Base-by-base conservation (phyloP, 257 asterid species). In the Solanum medicagineum region DNA sequence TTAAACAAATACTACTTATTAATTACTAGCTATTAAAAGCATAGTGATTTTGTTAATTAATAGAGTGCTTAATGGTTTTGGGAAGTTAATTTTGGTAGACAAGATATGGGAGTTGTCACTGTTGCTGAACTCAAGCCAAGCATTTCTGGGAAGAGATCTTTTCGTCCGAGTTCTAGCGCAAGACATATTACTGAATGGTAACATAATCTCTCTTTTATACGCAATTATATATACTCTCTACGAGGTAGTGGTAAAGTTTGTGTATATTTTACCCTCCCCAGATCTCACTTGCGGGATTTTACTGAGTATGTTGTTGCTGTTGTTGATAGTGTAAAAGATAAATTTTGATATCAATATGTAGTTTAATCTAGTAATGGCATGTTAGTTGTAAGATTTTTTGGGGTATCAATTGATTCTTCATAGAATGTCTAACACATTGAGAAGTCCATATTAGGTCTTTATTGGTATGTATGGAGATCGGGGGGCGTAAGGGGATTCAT, bases 101-200 rank as follows among this genome's bases (percentile, higher is more conserved):
- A 51, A 77, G 63, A 96, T 4, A 36, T 96, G 99, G 98, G 98
- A 42, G 95, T 94, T 84, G 90, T 92, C 69, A 93, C 97, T 16
- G 90, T 93, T 84, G 90, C 94, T 57, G 99, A 96, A 86, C 74
- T 94, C 89, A 94, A 96, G 91, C 92, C 98, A 81, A 93, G 91
- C 94, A 90, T 93, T 12, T 93, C 97, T 24, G 98, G 97, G 36
- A 96, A 93, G 88, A 92, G 94, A 87, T 55, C 94, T 2, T 91
- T 93, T 89, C 96, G 97, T 54, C 98, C 97, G 85, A 92, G 93
- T 89, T 91, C 98, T 17, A 93, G 97, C 87, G 90, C 97, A 63
- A 77, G 83, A 77, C 97, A 93, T 88, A 94, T 87, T 77, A 90
- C 92, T 29, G 98, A 96, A 87, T 94, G 99, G 99, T 96, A 36